Evolutionary conservation across 2,329 filamentous ascomycete species (phyloP).

Genomic region (Talaromyces sp.): DNA sequence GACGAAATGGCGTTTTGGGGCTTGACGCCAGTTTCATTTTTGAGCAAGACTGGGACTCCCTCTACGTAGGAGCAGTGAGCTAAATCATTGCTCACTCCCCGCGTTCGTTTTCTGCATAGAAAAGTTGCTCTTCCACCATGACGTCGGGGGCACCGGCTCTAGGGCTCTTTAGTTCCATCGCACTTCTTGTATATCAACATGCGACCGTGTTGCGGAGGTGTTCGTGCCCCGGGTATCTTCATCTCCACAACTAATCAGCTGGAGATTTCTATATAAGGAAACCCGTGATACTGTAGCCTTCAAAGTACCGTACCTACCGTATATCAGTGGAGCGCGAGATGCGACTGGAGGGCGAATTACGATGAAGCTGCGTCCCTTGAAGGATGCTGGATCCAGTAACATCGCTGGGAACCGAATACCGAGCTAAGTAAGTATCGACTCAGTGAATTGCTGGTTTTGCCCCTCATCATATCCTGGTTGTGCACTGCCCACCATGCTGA

Average conservation of each 20-base stretch:
- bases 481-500: no score
- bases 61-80: no score
- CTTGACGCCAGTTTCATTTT: background rate
- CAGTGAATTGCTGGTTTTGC: background rate
- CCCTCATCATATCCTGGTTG: background rate
- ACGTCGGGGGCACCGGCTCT: constrained; percentile 9
- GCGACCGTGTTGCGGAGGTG: constrained; percentile 2
- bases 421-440: background rate
- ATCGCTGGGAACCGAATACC: no score
- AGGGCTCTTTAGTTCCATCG: background rate
- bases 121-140: background rate
- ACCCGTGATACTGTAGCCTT: no score
- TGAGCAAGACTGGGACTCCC: background rate
- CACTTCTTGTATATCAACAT: background rate
- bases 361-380: no score
- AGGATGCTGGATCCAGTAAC: no score
- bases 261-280: constrained; percentile 9
- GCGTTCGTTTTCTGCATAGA: background rate
- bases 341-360: background rate
- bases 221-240: constrained; percentile 1
- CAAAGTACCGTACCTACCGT: no score
- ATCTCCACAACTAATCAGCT: background rate
- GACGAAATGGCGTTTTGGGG: no score
- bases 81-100: background rate
- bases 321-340: background rate